Evolutionary conservation across 2,329 filamentous ascomycete genomes (phyloP), one percentile per base, ranked within the genome.

Genomic region (Dactylonectria macrodidyma): DNA sequence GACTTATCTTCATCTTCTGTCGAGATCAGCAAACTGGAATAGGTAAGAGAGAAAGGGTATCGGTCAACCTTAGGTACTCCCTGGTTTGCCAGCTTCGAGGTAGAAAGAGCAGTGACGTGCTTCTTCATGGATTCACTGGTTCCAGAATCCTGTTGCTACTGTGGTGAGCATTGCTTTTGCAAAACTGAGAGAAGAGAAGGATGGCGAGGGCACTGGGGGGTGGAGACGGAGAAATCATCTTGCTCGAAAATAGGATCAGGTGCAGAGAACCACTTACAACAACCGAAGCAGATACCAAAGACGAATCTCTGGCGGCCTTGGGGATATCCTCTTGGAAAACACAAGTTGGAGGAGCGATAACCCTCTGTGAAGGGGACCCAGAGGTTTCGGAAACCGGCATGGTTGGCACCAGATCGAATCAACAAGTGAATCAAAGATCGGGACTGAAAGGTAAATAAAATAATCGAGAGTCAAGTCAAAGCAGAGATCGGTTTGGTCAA

Each of bases 1-100:
- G 84, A 68, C 76, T 84, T 58, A 82, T 78, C 82, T 88, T 84
- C 73, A 83, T 81, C 81, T 84, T 85, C 82, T 84, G 78, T 76
- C 75, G 77, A 63, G 67, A 62, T 76, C 50, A 76, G 69, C 61
- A 71, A 78, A 69, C 66, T 51, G 50, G 24, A 62, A 54, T 22
- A 48, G 51, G 26, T 30, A 4, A 34, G 38, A 30, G 38, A 41
- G n/a, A 2, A 50, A 34, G 36, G 19, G 59, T 57, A 30, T 19
- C n/a, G 54, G 51, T 55, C 65, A 70, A 89, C 88, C 85, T 89
- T 89, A 73, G 83, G 80, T 69, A 77, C 81, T 73, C 81, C 82
- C 77, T 89, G 87, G 66, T 90, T 90, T 63, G 82, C 84, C 71
- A 90, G 77, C 74, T 88, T 90, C 56, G 85, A 87, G 5, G 88